Conservation (phyloP, 2,329 filamentous ascomycete genomes). For the Acephala macrosclerotiorum region DNA sequence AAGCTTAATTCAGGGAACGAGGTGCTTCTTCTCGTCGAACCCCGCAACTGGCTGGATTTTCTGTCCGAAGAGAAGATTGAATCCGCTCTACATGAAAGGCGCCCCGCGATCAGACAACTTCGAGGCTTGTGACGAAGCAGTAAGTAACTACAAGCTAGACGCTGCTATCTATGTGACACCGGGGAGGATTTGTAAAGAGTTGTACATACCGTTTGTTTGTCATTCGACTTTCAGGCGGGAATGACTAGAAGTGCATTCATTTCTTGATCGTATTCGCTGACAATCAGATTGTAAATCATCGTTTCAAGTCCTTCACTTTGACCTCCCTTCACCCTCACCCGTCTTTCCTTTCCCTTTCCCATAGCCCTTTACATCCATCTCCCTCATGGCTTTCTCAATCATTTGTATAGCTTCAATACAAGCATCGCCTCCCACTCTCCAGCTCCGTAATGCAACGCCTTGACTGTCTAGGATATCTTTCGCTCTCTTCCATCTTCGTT, state of each 20-base stretch:
- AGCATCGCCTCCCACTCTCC: constrained; percentile 77
- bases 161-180: too few species aligned
- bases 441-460: constrained; percentile 74
- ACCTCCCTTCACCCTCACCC: constrained; percentile 41
- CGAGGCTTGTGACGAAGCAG: too few species aligned
- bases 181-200: too few species aligned
- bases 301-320: constrained; percentile 45
- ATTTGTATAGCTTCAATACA: constrained; percentile 70
- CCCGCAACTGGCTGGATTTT: too few species aligned
- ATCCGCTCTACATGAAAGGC: too few species aligned
- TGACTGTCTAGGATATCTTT: constrained; percentile 67
- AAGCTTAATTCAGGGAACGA: too few species aligned
- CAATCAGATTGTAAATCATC: constrained; percentile 9
- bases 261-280: neutral
- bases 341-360: constrained; percentile 40
- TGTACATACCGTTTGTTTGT: too few species aligned
- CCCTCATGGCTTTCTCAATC: constrained; percentile 61
- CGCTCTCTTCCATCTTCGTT: constrained; percentile 69
- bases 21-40: too few species aligned
- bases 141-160: too few species aligned
- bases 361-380: constrained; percentile 49
- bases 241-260: neutral
- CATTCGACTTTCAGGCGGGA: too few species aligned
- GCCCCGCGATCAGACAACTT: too few species aligned
- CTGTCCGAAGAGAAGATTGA: too few species aligned